Evolutionary conservation across 1,284 basidiomycete genomes (phyloP).

Genomic region (Rhodotorula sp.): DNA sequence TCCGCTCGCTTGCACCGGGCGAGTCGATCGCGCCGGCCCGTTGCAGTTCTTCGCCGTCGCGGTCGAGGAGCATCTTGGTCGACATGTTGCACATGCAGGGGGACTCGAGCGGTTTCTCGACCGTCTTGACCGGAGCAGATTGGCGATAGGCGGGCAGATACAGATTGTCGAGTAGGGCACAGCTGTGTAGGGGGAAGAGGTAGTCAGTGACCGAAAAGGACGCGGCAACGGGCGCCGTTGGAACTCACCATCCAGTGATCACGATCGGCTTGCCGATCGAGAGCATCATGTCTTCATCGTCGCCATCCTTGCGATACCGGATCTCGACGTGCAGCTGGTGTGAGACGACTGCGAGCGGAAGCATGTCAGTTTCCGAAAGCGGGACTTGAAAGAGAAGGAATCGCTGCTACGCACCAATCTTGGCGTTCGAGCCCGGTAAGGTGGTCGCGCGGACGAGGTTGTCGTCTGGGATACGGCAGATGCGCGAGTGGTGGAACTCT

Average conservation of each 20-base stretch:
- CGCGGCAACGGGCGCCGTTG: not conserved
- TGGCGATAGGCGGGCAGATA: conserved; percentile 31
- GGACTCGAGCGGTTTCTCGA: not conserved
- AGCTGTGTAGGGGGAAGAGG: conserved; percentile 4
- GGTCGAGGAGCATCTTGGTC: conserved; percentile 22
- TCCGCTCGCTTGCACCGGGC: not conserved
- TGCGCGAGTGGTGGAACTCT: conserved; percentile 26
- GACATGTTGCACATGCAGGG: conserved; percentile 29
- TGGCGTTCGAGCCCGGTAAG: conserved; percentile 16
- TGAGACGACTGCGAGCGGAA: conserved; percentile 6
- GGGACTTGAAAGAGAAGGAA: too few relatives aligned
- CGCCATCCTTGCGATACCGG: conserved; percentile 13
- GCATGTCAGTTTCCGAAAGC: not conserved
- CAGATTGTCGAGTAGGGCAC: conserved; percentile 26
- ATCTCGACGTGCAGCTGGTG: conserved; percentile 31
- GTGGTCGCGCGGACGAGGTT: conserved; percentile 35
- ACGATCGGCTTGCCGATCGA: conserved; percentile 28
- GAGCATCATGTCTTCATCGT: conserved; percentile 14
- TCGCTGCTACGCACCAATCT: conserved; percentile 6
- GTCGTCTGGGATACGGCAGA: conserved; percentile 32
- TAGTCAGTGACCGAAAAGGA: not conserved
- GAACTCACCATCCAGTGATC: conserved; percentile 24
- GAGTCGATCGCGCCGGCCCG: conserved; percentile 3
- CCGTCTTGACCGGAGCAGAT: not conserved
- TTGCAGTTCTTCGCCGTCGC: conserved; percentile 23